Evolutionary conservation across 495 filamentous ascomycete species (phyloP).

Genomic region (Thermothielavioides terrestris): DNA sequence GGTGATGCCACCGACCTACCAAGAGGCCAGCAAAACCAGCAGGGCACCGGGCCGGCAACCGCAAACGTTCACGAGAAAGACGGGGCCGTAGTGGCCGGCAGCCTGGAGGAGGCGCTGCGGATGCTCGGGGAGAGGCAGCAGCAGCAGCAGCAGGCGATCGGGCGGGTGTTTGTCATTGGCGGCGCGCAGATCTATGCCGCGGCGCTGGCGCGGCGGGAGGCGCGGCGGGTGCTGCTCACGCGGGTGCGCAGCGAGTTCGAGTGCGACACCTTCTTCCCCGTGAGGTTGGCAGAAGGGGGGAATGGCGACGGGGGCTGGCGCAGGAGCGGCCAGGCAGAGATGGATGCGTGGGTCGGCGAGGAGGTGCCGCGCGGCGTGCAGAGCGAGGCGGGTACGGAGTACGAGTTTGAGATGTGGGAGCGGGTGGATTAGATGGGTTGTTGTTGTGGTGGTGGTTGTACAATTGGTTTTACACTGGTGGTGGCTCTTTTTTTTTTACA

Average conservation of each 20-base stretch:
- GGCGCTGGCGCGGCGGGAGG: conserved; percentile 46
- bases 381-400: conserved; percentile 49
- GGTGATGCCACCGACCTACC: too few species aligned
- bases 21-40: too few species aligned
- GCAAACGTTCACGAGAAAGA: background rate
- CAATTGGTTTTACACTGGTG: background rate
- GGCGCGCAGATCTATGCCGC: conserved; percentile 75
- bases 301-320: conserved; percentile 35
- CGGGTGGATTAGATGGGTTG: conserved; percentile 22
- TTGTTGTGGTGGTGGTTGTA: background rate
- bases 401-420: conserved; percentile 60
- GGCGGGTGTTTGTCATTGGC: conserved; percentile 76
- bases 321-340: conserved; percentile 38
- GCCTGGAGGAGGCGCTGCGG: conserved; percentile 51
- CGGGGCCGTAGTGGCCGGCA: conserved; percentile 24
- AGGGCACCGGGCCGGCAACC: too few species aligned
- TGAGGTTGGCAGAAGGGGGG: conserved; percentile 40
- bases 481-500: background rate
- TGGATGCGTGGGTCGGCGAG: conserved; percentile 53
- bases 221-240: conserved; percentile 55
- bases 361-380: conserved; percentile 40
- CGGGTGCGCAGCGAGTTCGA: conserved; percentile 58
- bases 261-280: conserved; percentile 82
- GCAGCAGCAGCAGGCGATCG: conserved; percentile 17
- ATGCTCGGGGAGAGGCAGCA: conserved; percentile 15